Percentiles rank a stretch among this genome's conserved stretches.
Conservation (phyloP, 2,329 filamentous ascomycete species). For the Venturia effusa region DNA sequence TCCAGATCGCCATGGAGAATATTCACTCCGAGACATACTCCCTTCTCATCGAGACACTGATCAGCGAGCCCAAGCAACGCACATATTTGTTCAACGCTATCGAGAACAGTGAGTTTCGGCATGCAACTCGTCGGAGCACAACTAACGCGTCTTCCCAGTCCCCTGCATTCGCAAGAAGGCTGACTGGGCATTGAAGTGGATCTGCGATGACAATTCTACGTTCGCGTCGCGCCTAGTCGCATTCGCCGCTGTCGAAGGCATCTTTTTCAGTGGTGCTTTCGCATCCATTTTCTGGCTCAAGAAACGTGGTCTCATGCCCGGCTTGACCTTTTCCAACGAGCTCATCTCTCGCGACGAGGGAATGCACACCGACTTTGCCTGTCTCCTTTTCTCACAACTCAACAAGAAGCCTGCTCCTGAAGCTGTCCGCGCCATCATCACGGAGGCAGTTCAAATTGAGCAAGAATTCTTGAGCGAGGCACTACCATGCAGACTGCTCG, state of each 20-base stretch:
- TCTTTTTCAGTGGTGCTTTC: slow-evolving; percentile 99
- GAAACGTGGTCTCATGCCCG: slow-evolving; percentile 99
- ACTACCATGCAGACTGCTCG: slow-evolving; percentile 81
- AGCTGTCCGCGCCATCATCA: slow-evolving; percentile 77
- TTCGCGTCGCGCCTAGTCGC: slow-evolving; percentile 93
- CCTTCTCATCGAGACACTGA: slow-evolving; percentile 96
- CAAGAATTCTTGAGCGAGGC: slow-evolving; percentile 97
- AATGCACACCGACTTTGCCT: slow-evolving; percentile 98
- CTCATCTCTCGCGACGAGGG: slow-evolving; percentile 99
- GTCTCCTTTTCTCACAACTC: slow-evolving; percentile 92
- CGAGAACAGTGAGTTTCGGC: slow-evolving; percentile 65
- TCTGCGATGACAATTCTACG: slow-evolving; percentile 82
- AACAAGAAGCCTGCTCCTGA: slow-evolving; percentile 81
- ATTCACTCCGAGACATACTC: slow-evolving; percentile 99
- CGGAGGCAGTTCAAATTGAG: slow-evolving; percentile 87
- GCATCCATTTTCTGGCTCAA: slow-evolving; percentile 99
- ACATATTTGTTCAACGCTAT: slow-evolving; percentile 96
- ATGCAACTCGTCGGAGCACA: slow-evolving; percentile 10
- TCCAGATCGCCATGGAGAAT: slow-evolving; percentile 99
- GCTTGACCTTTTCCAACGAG: slow-evolving; percentile 98
- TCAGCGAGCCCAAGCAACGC: slow-evolving; percentile 92
- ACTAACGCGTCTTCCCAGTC: slow-evolving; percentile 43
- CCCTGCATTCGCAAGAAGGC: slow-evolving; percentile 98
- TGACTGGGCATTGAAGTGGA: slow-evolving; percentile 95
- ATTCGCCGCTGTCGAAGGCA: slow-evolving; percentile 95